Evolutionary conservation across 208 protist genomes (phyloP), one percentile per base, ranked within the genome.

Genomic region (Kentomonas sorsogonicus): DNA sequence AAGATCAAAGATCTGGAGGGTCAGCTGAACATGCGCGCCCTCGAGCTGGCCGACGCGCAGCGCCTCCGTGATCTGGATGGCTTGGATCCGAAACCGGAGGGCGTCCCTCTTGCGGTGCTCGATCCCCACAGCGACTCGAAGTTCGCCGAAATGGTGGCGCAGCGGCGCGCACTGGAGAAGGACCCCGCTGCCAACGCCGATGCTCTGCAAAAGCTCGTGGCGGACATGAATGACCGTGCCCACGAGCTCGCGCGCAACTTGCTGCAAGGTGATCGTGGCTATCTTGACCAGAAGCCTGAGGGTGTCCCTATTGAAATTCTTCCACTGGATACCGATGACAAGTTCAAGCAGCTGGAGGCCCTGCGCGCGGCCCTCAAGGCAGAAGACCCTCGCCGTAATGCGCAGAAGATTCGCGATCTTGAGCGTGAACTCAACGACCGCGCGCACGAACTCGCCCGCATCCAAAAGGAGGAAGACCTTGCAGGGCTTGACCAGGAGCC

Each of bases 301-400:
- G 84, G 84, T n/a, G 75, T 91, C 3, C 67, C 77, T 22, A 48
- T 88, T 34, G 47, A 41, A n/a, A 53, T 71, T 36, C 66, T 91
- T 13, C 77, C 77, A 0, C 63, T 93, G 16, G 74, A 90, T 46
- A 72, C 61, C 0, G 79, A 93, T 51, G 39, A 20, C 13, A 18
- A 68, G 15, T 88, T 93, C 54, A 58, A 62, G 15, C 64, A 58
- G 34, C 56, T 89, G 62, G 82, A 93, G 67, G 63, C 66, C 15
- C 61, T 74, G 63, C 77, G 82, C 20, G 71, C 77, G 18, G 56
- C 51, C 16, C 64, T 85, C n/a, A 92, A 87, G 73, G 58, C 71
- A 33, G 62, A 77, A 31, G 78, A 89, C 60, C 40, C 81, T 2
- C 59, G 66, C 38, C 63, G 63, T 26, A 80, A 88, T 52, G 78